Conservation (phyloP, 1,284 basidiomycete species). For the Amanita bisporigera region DNA sequence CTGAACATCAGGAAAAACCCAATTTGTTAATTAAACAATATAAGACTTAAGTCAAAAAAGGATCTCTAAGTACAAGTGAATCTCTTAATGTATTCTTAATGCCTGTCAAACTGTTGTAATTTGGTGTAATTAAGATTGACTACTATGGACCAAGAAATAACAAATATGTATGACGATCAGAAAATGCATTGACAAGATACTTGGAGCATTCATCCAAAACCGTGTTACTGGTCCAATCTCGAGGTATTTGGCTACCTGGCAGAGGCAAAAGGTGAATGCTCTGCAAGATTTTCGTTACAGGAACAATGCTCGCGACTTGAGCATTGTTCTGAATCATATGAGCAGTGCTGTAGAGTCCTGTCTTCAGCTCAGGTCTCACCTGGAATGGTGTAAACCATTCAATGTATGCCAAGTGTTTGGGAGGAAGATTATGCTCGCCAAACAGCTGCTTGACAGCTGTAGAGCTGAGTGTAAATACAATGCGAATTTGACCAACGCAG, state of each 20-base stretch:
- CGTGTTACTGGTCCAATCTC: constrained; percentile 41
- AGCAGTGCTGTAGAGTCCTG: constrained; percentile 30
- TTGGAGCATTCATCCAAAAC: constrained; percentile 39
- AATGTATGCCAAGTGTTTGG: constrained; percentile 22
- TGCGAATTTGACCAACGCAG: constrained; percentile 31
- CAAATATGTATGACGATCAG: constrained; percentile 35
- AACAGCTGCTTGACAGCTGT: constrained; percentile 18
- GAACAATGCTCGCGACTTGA: constrained; percentile 32
- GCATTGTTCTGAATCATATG: constrained; percentile 17
- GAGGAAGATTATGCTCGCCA: constrained; percentile 7
- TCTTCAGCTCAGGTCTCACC: constrained; percentile 19
- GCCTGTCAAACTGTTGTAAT: too few species aligned
- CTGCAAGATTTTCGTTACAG: constrained; percentile 22
- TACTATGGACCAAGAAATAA: constrained; percentile 10
- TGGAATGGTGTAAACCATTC: constrained; percentile 35
- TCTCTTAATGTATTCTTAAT: too few species aligned
- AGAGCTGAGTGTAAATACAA: constrained; percentile 37
- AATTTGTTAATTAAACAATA: too few species aligned
- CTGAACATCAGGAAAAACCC: too few species aligned
- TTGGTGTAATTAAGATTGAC: not conserved
- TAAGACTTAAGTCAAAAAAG: too few species aligned
- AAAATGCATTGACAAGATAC: constrained; percentile 41
- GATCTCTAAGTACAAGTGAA: too few species aligned
- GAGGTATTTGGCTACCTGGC: constrained; percentile 30
- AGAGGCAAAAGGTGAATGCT: constrained; percentile 42